Evolutionary conservation across 768 basidiomycete genomes (phyloP), one percentile per base, ranked within the genome.

Genomic region (Trametes sanguinea): DNA sequence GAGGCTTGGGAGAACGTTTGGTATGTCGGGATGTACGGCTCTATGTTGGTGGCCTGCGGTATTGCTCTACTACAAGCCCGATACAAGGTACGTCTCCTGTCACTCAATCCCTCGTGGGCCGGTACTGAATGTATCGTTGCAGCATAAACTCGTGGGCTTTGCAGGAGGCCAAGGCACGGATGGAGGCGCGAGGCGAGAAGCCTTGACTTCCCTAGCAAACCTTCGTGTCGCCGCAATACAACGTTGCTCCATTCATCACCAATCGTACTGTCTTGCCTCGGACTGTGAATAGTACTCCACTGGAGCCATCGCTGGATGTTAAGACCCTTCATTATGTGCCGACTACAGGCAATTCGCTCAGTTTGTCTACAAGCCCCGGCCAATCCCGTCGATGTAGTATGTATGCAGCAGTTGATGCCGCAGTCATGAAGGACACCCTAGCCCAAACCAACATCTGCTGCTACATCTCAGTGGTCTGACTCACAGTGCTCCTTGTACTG

Each of bases 91-190:
- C 62, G 89, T 74, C 17, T 44, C 17, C 52, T 40, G 39, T 51
- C 40, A 45, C 11, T 16, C 43, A 10, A n/a, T 9, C 6, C 39
- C 6, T 48, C 1, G 22, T 22, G 22, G 22, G 22, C 22, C 22
- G 22, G 22, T 17, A 11, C 33, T 40, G 6, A 46, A 2, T 2
- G 22, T 1, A 46, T 44, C 22, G 48, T 43, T 61, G 39, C 32
- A 97, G 94, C 72, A 90, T 97, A 76, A 90, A 94, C 76, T 85
- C 88, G 1, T 97, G 95, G 94, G 95, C 95, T 35, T 76, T 95
- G 72, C 82, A 87, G 65, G 94, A 97, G 75, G 94, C 94, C 9
- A 93, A 94, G 75, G 80, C 80, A 59, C 81, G 94, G 65, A 92
- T 97, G 91, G 92, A 94, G 69, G 93, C 89, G 11, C 85, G 94